Evolutionary conservation across 352 stramenopile species (phyloP), one percentile per base, ranked within the genome.

Genomic region (Phytophthora rubi): DNA sequence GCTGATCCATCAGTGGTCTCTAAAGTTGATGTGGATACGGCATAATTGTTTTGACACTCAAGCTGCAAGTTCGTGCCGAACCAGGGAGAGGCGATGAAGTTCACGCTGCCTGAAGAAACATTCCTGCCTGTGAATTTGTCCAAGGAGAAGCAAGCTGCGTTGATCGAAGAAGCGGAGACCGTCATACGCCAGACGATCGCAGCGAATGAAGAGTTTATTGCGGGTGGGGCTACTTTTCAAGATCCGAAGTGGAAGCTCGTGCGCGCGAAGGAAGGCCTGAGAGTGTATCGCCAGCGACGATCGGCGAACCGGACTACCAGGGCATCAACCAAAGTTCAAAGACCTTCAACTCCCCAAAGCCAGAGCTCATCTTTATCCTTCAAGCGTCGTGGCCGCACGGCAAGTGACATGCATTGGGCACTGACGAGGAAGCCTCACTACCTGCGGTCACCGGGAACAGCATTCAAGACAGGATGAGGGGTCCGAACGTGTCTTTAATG

Each of bases 161-260:
- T 86, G 30, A 59, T 71, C 26, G 53, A 76, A 37, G 79, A 87
- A 53, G 77, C 79, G 1, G 54, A 79, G 8, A 62, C 68, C 28
- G 71, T 89, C 13, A 65, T 89, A 6, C 67, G 55, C 21, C 77
- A 87, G 59, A 86, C 77, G 48, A 47, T 87, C 13, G 68, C 61
- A 15, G 69, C 64, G 16, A 76, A 85, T 51, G 68, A 80, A 56
- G 63, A 67, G 21, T 81, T 74, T 61, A 37, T 82, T 6, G 62
- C 73, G 0, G 62, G 58, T 1, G 62, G 69, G 53, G 62, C 62
- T 2, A 44, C 42, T 7, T 62, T 89, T 45, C 62, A 61, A 9
- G 56, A 51, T 28, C 44, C 68, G 4, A 47, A 77, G 16, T 89
- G 79, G 76, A 75, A 71, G 32, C 32, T 69, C 21, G 60, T 84